These are phyloP conservation scores for Carallia brachiata DNA, from an alignment of 345 rosid species.

Conservation along the genomic window DNA sequence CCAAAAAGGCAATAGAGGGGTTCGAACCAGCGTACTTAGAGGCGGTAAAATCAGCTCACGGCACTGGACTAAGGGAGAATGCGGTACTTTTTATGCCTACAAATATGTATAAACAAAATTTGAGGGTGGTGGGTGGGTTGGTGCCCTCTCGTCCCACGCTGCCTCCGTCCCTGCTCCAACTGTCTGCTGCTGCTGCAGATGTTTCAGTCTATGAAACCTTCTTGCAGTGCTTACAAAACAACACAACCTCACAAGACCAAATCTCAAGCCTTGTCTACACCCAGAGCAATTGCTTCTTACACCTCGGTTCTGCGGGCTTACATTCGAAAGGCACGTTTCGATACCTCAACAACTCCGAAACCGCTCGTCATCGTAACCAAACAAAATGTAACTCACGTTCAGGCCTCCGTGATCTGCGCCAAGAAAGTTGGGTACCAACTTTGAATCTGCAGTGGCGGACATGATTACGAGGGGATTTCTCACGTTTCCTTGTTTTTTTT, in stretches of 20 bases:
- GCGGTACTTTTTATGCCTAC: no score
- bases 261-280: slow-evolving; percentile 38
- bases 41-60: no score
- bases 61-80: no score
- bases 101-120: no score
- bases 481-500: background rate
- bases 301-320: slow-evolving; percentile 47
- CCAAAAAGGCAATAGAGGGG: no score
- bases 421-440: slow-evolving; percentile 38
- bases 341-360: slow-evolving; percentile 40
- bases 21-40: no score
- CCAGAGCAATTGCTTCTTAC: slow-evolving; percentile 29
- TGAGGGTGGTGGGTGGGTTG: no score
- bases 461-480: slow-evolving; percentile 47
- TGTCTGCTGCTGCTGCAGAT: slow-evolving; percentile 16
- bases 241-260: slow-evolving; percentile 20
- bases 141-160: no score
- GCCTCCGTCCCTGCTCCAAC: no score
- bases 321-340: slow-evolving; percentile 59
- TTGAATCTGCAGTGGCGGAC: slow-evolving; percentile 62
- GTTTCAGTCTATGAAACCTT: slow-evolving; percentile 32
- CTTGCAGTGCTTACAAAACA: slow-evolving; percentile 40
- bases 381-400: slow-evolving; percentile 44
- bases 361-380: slow-evolving; percentile 55
- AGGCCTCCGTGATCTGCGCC: slow-evolving; percentile 53